Evolutionary conservation across 2,329 filamentous ascomycete genomes (phyloP), one percentile per base, ranked within the genome.

Genomic region (Pezicula carpinea): DNA sequence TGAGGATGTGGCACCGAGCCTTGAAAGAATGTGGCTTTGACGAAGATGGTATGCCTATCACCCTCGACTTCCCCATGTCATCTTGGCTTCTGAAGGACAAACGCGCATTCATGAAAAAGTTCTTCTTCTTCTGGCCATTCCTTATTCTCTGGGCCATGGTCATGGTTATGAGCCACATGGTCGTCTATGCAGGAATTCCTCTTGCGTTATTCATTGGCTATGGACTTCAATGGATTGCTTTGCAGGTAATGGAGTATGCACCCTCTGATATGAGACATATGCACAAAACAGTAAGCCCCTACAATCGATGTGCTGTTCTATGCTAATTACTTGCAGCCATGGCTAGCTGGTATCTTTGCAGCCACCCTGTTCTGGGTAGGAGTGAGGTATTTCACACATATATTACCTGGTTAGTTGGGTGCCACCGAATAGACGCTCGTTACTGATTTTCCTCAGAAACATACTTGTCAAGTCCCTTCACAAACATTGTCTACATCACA

Each of bases 321-420:
- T 19, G 13, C 39, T 56, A n/a, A 51, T 50, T 57, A 31, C 5
- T 19, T 48, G n/a, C 47, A 91, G 85, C 92, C 93, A 11, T 97
- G 91, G 77, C 75, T 99, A 56, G 85, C 93, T 0, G 93, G 93
- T 47, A 91, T 99, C 52, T 99, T 99, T 69, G 85, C 90, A 0
- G 91, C 76, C 2, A 87, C 91, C 0, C 68, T 96, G 15, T 95
- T 95, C 62, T 84, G 89, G 72, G 81, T 89, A 4, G 87, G 83
- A 22, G 60, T 88, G 32, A 81, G 85, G 55, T 99, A 89, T 80
- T 56, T 92, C 33, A 79, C 84, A 18, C 78, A 79, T 11, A 75
- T 97, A 34, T 69, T 96, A 42, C 87, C 85, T 53, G 75, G 85
- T 87, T 70, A 65, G 79, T 46, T 43, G 14, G 13, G 53, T 34